Evolutionary conservation across 148 eudicot species (phyloP).

Genomic region (Cornus florida): DNA sequence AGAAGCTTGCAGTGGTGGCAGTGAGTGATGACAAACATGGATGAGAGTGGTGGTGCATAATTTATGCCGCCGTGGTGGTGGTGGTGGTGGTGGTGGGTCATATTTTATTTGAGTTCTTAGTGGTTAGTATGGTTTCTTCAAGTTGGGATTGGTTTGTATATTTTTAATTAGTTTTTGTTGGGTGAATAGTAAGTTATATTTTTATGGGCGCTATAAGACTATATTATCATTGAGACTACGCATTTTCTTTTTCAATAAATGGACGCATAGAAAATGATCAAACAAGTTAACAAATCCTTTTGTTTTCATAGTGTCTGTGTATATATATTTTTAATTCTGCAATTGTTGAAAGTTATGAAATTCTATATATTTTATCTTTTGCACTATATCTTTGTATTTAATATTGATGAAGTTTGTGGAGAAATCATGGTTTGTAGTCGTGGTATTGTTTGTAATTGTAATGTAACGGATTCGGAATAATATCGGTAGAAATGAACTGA

Average conservation of each 20-base stretch:
- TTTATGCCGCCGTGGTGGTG: neutral
- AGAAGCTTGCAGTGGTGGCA: conserved; percentile 73
- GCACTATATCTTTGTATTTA: too few species aligned
- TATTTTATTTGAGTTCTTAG: neutral
- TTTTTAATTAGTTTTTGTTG: neutral
- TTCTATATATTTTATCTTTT: too few species aligned
- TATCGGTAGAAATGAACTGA: too few species aligned
- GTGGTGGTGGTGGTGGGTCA: conserved; percentile 11
- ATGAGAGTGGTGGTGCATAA: neutral
- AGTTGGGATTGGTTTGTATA: neutral
- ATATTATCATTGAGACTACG: neutral
- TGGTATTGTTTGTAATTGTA: too few species aligned
- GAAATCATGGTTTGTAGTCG: too few species aligned
- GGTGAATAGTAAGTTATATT: neutral
- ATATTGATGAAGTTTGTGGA: too few species aligned
- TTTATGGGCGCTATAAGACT: neutral
- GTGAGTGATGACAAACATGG: conserved; percentile 50
- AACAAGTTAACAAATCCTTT: neutral
- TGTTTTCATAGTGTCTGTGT: neutral
- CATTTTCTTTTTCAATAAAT: neutral
- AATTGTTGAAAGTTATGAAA: neutral
- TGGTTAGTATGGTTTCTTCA: neutral
- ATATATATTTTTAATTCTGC: neutral
- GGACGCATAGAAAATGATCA: neutral
- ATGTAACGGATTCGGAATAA: too few species aligned